phyloP scores from a whole-genome alignment of 495 filamentous ascomycete species.

The Venustampulla echinocandica region DNA sequence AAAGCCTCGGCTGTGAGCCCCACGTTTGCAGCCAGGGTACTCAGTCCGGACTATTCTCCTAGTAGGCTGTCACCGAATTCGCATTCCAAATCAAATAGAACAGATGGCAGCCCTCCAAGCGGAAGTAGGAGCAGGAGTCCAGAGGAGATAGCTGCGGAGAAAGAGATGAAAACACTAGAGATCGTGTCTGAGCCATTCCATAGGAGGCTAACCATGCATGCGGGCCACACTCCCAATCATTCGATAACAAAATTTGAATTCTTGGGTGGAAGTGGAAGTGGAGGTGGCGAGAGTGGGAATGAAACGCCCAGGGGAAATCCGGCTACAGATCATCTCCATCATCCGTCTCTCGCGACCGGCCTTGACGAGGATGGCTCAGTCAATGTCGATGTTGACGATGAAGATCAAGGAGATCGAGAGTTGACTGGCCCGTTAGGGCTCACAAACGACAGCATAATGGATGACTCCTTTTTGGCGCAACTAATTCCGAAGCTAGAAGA shows the following conservation, averaged over 20 bases:
- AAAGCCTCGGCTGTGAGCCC: conserved; percentile 21
- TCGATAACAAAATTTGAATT: conserved; percentile 17
- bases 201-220: conserved; percentile 23
- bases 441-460: conserved; percentile 10
- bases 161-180: conserved; percentile 12
- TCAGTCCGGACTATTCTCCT: conserved; percentile 15
- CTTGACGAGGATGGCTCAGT: not conserved
- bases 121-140: not conserved
- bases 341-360: not conserved
- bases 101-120: not conserved
- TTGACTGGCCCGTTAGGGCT: conserved; percentile 18
- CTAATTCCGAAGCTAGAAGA: conserved; percentile 21
- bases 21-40: conserved; percentile 19
- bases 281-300: conserved; percentile 7
- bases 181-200: conserved; percentile 15
- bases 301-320: conserved; percentile 19
- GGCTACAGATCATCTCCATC: not conserved
- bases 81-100: conserved; percentile 1
- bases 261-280: not conserved
- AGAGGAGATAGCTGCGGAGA: not conserved
- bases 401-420: conserved; percentile 15
- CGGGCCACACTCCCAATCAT: conserved; percentile 25
- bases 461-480: conserved; percentile 17
- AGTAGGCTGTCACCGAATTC: conserved; percentile 12
- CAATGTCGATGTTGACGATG: conserved; percentile 3